Base-by-base conservation (phyloP, 1,284 basidiomycete species). In the Ceratobasidium sp. region DNA sequence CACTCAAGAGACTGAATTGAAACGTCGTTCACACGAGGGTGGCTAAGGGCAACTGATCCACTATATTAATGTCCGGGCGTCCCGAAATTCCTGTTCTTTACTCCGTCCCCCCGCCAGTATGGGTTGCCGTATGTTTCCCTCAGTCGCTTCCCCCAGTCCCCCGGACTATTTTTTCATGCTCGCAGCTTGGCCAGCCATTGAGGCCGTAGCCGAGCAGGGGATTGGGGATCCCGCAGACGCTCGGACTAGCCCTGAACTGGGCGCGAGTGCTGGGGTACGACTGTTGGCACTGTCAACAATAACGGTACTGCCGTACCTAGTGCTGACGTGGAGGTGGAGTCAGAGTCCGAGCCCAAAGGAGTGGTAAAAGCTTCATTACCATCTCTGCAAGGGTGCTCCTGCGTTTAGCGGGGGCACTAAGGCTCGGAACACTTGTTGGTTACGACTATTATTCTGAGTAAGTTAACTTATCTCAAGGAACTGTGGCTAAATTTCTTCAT, bases 71-170 rank as follows among this genome's bases (percentile, higher is more conserved):
- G 9, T 1, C 24, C 8, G 53, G 27, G 9, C 13, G 24, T 29
- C 19, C 22, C 27, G 4, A 16, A 29, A 29, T 29, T 6, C 24
- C 16, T 27, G 48, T 51, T 56, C 24, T 43, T 16, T 19, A 43
- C 58, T 22, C 39, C 39, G 8, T 22, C 41, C 39, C 37, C 59
- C 13, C 41, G n/a, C 24, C 59, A 43, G 59, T 27, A 62, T 62
- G 59, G 59, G 59, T 24, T 14, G 59, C 22, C 39, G 59, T 34
- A 24, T 39, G 27, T 22, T 43, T n/a, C 22, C 37, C 22, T 16
- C 27, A 8, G 39, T 62, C 37, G 59, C 59, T 7, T 62, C 59
- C 24, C 59, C 59, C 0, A 22, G 39, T 16, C 39, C 41, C n/a
- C 39, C 22, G 2, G 39, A n/a, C 59, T 22, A 43, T 4, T 2